Evolutionary conservation across 495 filamentous ascomycete genomes (phyloP), one percentile per base, ranked within the genome.

Genomic region (Penicillium nucicola): DNA sequence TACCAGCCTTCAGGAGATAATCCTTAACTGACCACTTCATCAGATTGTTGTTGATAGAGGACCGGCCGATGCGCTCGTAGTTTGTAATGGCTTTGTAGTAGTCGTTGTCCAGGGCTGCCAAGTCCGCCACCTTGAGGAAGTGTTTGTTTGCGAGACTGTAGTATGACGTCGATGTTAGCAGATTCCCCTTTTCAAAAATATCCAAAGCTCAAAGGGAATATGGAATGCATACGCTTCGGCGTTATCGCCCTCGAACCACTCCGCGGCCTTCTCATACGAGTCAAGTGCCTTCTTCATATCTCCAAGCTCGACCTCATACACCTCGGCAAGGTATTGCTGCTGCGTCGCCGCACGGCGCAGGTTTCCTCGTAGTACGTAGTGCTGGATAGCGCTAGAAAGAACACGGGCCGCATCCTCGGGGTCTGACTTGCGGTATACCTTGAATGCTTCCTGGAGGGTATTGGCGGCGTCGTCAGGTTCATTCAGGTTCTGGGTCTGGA

Each of bases 11-110:
- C 52, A 96, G 73, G 66, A 95, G 86, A 71, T 96, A 95, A 43
- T 95, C 88, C 68, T 96, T 96, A 47, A 96, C 85, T 13, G 84
- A 89, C 81, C 85, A 96, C 59, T 84, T 89, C 89, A 95, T 91
- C 53, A 91, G 65, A 60, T 88, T 85, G 69, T 91, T 92, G 62
- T 80, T 79, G 43, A 91, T 80, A 5, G 83, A 83, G 33, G 78
- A 71, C 23, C 79, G 79, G 28, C 87, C 87, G 33, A 96, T 87
- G 57, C 83, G 81, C 65, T 96, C 92, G 68, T 84, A 97, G 60
- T 83, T 72, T 51, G 87, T 80, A 58, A 90, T 87, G 33, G 89
- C 81, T 66, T 84, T 88, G 73, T 81, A 81, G 71, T 92, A 97
- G 60, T 95, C 86, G 39, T 69, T 77, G 47, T 88, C 87, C 11